phyloP scores from a whole-genome alignment of 805 yeast genomes.

The Candida verbasci region DNA sequence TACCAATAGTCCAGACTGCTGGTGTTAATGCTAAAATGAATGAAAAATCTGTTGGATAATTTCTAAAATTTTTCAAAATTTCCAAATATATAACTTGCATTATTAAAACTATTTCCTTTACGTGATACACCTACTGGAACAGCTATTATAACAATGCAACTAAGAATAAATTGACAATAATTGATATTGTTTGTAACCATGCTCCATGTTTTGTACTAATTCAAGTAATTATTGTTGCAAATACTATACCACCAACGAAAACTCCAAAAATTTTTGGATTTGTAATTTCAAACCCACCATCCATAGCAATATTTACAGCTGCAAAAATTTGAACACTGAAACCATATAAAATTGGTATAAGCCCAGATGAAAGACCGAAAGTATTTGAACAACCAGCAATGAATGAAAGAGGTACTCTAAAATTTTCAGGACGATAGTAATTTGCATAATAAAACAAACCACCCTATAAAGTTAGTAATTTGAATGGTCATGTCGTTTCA shows the following conservation, averaged over 20 bases:
- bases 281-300: constrained; percentile 53
- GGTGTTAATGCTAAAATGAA: constrained; percentile 58
- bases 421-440: constrained; percentile 52
- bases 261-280: constrained; percentile 55
- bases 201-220: constrained; percentile 53
- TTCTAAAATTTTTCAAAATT: constrained; percentile 44
- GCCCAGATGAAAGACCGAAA: constrained; percentile 57
- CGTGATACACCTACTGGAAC: constrained; percentile 65
- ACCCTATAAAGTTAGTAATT: too few relatives aligned
- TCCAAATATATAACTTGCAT: constrained; percentile 47
- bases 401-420: constrained; percentile 49
- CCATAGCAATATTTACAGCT: constrained; percentile 47
- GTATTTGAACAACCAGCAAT: constrained; percentile 64
- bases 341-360: constrained; percentile 64
- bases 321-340: constrained; percentile 55
- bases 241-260: constrained; percentile 52
- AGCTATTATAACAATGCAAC: constrained; percentile 54
- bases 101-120: constrained; percentile 23
- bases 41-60: constrained; percentile 34
- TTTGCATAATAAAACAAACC: constrained; percentile 49
- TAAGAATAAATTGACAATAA: constrained; percentile 46
- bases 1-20: constrained; percentile 71
- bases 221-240: constrained; percentile 49
- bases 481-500: too few relatives aligned
- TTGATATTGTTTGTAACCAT: constrained; percentile 54